Percentiles rank a stretch among this genome's conserved stretches.
phyloP scores from a whole-genome alignment of 139 green algal species.

The Chlamydomonas asymmetrica region DNA sequence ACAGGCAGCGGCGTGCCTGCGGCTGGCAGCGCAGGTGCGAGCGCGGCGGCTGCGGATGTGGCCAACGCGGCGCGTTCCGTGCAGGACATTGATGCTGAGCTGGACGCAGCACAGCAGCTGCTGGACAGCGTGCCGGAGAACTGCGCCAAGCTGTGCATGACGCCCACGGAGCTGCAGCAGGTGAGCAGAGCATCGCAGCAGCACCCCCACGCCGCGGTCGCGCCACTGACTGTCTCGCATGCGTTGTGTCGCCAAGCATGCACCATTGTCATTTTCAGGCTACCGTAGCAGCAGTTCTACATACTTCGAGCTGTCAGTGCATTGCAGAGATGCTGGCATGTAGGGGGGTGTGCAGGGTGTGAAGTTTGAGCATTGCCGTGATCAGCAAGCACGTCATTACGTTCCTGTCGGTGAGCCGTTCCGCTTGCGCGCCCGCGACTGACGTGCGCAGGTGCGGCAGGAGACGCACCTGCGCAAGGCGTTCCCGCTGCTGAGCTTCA shows the following conservation, averaged over 20 bases:
- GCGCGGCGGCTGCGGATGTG: not conserved
- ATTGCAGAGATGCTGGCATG: too few species aligned
- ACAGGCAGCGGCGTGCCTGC: not conserved
- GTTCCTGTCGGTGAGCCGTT: not conserved
- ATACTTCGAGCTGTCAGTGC: constrained; percentile 15
- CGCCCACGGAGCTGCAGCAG: constrained; percentile 4
- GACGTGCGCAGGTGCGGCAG: too few species aligned
- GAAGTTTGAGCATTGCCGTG: not conserved
- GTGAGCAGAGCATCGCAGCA: not conserved
- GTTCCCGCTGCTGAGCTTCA: constrained; percentile 53
- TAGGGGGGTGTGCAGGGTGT: too few species aligned
- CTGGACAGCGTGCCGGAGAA: not conserved
- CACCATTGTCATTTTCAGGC: too few species aligned
- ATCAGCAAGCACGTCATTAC: not conserved
- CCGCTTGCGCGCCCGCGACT: not conserved
- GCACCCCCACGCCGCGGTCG: not conserved
- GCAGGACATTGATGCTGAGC: too few species aligned
- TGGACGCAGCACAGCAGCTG: constrained; percentile 1
- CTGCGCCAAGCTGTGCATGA: constrained; percentile 17
- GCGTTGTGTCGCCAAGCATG: too few species aligned
- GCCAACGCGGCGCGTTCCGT: too few species aligned
- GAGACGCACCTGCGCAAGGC: constrained; percentile 21
- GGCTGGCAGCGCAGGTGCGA: not conserved
- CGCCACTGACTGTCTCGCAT: too few species aligned
- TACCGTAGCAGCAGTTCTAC: not conserved